A percentile compares a stretch with the other conserved stretches of the same genome.
These are phyloP conservation scores for Trapa bicornis DNA, from an alignment of 345 rosid species.

Conservation along the genomic window DNA sequence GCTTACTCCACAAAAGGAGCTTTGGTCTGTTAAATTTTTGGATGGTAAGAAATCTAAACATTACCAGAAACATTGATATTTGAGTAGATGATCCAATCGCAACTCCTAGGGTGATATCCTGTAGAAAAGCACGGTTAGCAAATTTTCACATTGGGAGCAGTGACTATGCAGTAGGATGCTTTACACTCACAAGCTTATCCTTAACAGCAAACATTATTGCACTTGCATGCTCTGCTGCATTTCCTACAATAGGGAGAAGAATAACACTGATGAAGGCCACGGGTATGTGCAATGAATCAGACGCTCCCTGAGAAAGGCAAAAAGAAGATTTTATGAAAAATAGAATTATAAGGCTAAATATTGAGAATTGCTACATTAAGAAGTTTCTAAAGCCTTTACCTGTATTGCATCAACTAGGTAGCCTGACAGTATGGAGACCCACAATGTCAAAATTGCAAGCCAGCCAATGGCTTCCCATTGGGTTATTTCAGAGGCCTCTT, in stretches of 20 bases:
- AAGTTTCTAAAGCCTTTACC: slow-evolving; percentile 17
- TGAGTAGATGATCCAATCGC: slow-evolving; percentile 51
- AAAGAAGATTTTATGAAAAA: background rate
- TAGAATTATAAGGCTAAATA: background rate
- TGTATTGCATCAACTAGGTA: slow-evolving; percentile 33
- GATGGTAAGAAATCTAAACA: background rate
- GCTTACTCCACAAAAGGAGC: background rate
- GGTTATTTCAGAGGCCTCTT: slow-evolving; percentile 32
- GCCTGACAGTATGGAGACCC: slow-evolving; percentile 37
- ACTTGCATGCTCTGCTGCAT: slow-evolving; percentile 50
- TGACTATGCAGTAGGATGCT: background rate
- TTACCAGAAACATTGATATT: slow-evolving; percentile 42
- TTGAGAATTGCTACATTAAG: background rate
- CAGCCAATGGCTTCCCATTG: slow-evolving; percentile 33
- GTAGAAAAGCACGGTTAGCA: background rate
- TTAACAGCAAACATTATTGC: slow-evolving; percentile 43
- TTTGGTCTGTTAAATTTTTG: background rate
- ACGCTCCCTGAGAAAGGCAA: slow-evolving; percentile 29
- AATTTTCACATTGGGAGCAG: background rate
- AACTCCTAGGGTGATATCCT: slow-evolving; percentile 40
- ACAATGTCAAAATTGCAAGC: slow-evolving; percentile 27
- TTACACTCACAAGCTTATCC: slow-evolving; percentile 40
- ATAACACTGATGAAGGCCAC: slow-evolving; percentile 40
- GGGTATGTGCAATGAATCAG: slow-evolving; percentile 28
- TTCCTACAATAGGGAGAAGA: slow-evolving; percentile 40